Base-by-base conservation (phyloP, 768 basidiomycete species). In the Collybia nuda region DNA sequence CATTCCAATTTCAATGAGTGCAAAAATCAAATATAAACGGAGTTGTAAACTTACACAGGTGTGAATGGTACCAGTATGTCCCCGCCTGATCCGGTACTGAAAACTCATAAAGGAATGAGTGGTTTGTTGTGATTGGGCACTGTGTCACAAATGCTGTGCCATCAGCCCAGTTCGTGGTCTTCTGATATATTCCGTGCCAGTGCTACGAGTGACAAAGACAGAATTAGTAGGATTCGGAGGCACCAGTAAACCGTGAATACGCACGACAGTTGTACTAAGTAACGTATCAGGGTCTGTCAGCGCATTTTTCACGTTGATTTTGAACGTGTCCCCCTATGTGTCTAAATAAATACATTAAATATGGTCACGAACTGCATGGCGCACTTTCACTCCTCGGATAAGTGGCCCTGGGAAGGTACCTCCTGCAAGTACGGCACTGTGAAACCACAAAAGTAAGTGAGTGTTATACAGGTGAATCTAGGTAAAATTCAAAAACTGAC, bases 121-220 rank as follows among this genome's bases (percentile, higher is more conserved):
- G 19, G 1, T 56, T 53, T 14, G 71, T 57, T 0, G 61, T 40
- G 44, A 75, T 72, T 0, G 74, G 74, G 56, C 74, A 75, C 47
- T 74, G 71, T 14, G 68, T 70, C 3, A 74, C 58, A 44, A 62
- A 47, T 1, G 67, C 56, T 2, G 62, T 46, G 5, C 77, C 77
- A 38, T 78, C 77, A 1, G 62, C 69, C 56, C 64, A 72, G 48
- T 70, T 76, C 2, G 69, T 68, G 4, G 44, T 43, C 5, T 57
- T 54, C 54, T 75, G 72, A 44, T 56, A 68, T 36, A 78, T 56
- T 4, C 76, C 76, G 44, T 78, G 77, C 72, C 72, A 76, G 52
- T 77, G 75, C 62, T 62, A 23, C 24, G 21, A 23, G 36, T 37
- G 6, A 36, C 18, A 19, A 14, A 17, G 35, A 32, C 6, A 12